These are phyloP conservation scores for Kluyveromyces sp. DNA, from an alignment of 1,139 yeast genomes.

Conservation along the genomic window DNA sequence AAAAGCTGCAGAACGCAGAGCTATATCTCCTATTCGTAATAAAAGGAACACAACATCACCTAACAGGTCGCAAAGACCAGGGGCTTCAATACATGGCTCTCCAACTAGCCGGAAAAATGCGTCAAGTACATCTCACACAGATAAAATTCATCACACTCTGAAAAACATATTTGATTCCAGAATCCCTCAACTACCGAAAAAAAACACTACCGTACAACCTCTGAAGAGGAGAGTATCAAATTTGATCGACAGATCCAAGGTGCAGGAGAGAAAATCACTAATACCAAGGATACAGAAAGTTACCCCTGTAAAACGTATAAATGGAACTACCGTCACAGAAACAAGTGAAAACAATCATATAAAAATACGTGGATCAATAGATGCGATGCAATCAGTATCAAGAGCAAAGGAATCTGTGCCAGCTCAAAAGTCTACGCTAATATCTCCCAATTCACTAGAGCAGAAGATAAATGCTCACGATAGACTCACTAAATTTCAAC, in stretches of 20 bases:
- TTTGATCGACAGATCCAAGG: neutral
- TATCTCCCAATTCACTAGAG: neutral
- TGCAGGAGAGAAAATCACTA: slow-evolving; percentile 11
- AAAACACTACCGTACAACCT: neutral
- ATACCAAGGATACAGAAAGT: slow-evolving; percentile 13
- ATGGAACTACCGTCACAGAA: neutral
- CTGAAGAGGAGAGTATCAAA: slow-evolving; percentile 3
- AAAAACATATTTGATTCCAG: slow-evolving; percentile 22
- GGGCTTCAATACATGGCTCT: slow-evolving; percentile 22
- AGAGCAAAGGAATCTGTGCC: neutral
- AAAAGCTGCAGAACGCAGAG: slow-evolving; percentile 15
- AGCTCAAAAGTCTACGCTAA: slow-evolving; percentile 1
- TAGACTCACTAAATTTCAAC: slow-evolving; percentile 24
- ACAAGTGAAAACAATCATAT: neutral
- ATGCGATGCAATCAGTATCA: too few relatives aligned
- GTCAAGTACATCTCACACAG: neutral
- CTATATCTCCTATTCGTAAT: slow-evolving; percentile 13
- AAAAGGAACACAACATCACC: neutral
- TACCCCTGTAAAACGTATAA: neutral
- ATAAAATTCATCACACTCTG: slow-evolving; percentile 22
- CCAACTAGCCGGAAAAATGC: slow-evolving; percentile 17
- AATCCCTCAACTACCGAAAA: slow-evolving; percentile 10
- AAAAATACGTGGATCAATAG: too few relatives aligned
- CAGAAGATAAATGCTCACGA: slow-evolving; percentile 9
- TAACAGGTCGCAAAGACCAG: slow-evolving; percentile 1